Evolutionary conservation across 768 basidiomycete species (phyloP), one percentile per base, ranked within the genome.

Genomic region (Lepiota brunneoincarnata): DNA sequence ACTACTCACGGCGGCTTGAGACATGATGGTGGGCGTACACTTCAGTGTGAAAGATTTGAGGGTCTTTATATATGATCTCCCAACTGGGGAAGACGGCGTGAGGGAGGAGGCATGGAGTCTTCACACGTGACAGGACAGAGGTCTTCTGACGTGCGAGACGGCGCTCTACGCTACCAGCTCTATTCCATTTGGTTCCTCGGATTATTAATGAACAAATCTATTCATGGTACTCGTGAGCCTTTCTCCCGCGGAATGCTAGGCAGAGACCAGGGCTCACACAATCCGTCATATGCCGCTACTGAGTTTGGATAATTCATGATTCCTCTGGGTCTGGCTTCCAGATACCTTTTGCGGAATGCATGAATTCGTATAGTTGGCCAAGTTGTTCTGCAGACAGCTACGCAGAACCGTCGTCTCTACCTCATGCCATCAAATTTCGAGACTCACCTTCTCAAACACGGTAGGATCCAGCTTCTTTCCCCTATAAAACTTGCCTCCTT

Each of bases 311-410:
- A 15, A 39, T 17, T 54, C 53, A 54, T 34, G 53, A 48, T 35
- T 65, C 65, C 35, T 61, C 51, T 51, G 67, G 56, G 46, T 74
- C 67, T 18, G 84, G 78, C 63, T 87, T 93, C 91, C 91, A 96
- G 28, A 96, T 78, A 57, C 87, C 87, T 64, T 90, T 92, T 0
- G 93, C 86, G 2, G 87, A 90, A 58, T 91, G 86, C 92, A 96
- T 93, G 57, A 99, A 78, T 65, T 98, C 94, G 65, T 97, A 93
- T 38, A 99, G 70, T 68, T 98, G 96, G 1, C 91, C 91, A 3
- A 98, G 75, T 66, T 99, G 96, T 65, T 96, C 93, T 28, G 75
- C 69, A 17, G 93, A 94, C 84, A 95, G 88, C 92, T 94, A 54
- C 21, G 6, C 23, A 46, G 46, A 39, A 51, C 20, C 21, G 21